Conservation (phyloP, 1,139 yeast genomes). For the Geotrichum europaeum region DNA sequence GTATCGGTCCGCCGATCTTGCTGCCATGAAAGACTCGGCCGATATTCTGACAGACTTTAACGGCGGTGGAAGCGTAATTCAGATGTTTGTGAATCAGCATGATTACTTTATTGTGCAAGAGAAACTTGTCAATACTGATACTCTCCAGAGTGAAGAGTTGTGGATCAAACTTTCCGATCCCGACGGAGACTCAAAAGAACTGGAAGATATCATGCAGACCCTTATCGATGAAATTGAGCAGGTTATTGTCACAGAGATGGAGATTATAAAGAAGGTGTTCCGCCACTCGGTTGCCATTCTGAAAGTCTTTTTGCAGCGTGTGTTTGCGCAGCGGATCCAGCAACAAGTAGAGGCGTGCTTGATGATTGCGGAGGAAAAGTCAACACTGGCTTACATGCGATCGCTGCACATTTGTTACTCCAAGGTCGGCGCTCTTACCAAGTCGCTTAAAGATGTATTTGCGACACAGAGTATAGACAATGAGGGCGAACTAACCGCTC, state of each 20-base stretch:
- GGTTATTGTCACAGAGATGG: slow-evolving; percentile 62
- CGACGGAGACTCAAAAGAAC: slow-evolving; percentile 36
- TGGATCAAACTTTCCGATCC: slow-evolving; percentile 49
- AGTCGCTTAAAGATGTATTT: slow-evolving; percentile 57
- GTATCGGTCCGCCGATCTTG: slow-evolving; percentile 50
- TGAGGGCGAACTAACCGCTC: slow-evolving; percentile 45
- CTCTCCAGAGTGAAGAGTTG: slow-evolving; percentile 35
- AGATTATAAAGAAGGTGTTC: slow-evolving; percentile 68
- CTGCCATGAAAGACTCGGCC: slow-evolving; percentile 74
- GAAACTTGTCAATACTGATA: slow-evolving; percentile 35
- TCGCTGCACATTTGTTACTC: slow-evolving; percentile 62
- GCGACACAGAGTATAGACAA: slow-evolving; percentile 35
- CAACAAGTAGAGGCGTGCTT: slow-evolving; percentile 59
- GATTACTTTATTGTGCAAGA: slow-evolving; percentile 58
- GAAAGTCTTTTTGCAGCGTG: slow-evolving; percentile 63
- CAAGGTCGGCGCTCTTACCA: slow-evolving; percentile 56
- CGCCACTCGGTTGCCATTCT: slow-evolving; percentile 62
- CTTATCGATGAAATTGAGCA: slow-evolving; percentile 40
- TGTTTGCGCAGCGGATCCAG: slow-evolving; percentile 69
- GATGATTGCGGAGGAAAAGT: slow-evolving; percentile 56
- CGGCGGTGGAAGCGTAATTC: slow-evolving; percentile 78
- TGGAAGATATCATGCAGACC: slow-evolving; percentile 38
- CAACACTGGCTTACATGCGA: slow-evolving; percentile 72
- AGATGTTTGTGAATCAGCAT: slow-evolving; percentile 76
- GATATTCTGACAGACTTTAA: slow-evolving; percentile 74